Evolutionary conservation across 371 early-diverging fungal genomes (phyloP), one percentile per base, ranked within the genome.

Genomic region (Apophysomyces trapeziformis): DNA sequence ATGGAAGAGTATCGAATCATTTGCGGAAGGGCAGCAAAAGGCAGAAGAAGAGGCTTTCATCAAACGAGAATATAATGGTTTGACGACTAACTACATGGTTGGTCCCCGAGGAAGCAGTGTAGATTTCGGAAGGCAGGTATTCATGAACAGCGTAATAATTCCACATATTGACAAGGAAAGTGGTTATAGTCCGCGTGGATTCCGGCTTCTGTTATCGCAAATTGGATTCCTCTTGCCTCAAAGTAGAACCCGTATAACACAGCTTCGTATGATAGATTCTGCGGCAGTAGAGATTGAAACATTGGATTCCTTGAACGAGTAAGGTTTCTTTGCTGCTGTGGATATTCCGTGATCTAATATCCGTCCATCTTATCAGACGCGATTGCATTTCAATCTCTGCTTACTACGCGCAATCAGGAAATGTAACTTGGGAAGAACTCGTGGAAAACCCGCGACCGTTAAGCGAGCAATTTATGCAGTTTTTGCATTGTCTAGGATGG

Each of bases 401-500:
- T 0, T 84, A 89, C 43, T 92, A 84, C 73, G 85, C 87, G 8
- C 72, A 71, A 38, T 85, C 87, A 2, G 86, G 89, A 0, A 68
- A 79, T 43, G 73, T 73, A 18, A 61, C 75, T 5, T 78, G 85
- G 67, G 66, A 75, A n/a, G 83, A 87, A 12, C 74, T 93, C n/a
- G 69, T 93, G 0, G 76, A 84, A 64, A 75, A 60, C 8, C 78
- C 87, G 1, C 70, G 83, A 6, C 60, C 79, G 0, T 44, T 90
- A 7, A 86, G 82, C 38, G 73, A 82, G 18, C 89, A 89, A 57
- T 93, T 90, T 77, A 66, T 85, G 13, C 84, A 89, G 57, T 93
- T 92, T 60, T 71, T 93, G 16, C 78, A 87, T 56, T 87, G 87
- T 58, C 63, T 93, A 8, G 91, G 89, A 1, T 90, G 91, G 91